These are phyloP conservation scores for Gonium pectorale DNA, from an alignment of 139 green algal genomes.

Conservation along the genomic window DNA sequence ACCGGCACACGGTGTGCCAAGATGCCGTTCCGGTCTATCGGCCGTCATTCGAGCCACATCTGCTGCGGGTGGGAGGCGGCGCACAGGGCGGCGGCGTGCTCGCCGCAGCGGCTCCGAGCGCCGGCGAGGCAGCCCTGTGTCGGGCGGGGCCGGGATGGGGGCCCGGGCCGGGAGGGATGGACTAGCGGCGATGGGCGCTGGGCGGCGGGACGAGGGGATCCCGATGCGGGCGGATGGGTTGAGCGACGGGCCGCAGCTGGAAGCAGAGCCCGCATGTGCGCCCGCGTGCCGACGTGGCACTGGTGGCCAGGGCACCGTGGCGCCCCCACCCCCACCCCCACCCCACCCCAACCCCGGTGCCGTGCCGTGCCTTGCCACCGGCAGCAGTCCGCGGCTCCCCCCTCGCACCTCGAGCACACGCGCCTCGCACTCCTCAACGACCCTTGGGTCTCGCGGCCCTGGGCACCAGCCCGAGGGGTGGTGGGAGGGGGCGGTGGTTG, in stretches of 20 bases:
- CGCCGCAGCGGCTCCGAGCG: not conserved
- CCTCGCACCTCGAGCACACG: not conserved
- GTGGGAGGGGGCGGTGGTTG: not conserved
- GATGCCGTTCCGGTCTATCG: no score
- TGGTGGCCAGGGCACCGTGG: no score
- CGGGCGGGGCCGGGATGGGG: not conserved
- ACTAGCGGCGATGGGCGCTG: not conserved
- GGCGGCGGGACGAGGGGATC: no score
- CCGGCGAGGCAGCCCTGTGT: not conserved
- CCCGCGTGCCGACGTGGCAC: no score
- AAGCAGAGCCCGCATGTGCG: no score
- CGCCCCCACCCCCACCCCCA: no score
- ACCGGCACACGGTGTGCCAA: no score
- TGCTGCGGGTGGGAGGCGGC: not conserved
- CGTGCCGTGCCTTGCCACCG: no score
- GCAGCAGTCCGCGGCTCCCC: no score
- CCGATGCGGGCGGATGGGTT: no score
- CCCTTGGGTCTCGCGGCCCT: not conserved
- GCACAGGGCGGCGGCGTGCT: not conserved
- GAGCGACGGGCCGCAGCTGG: no score
- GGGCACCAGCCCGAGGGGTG: not conserved
- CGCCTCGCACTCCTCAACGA: conserved; percentile 25
- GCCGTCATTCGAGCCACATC: conserved; percentile 35
- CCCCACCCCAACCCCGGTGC: no score
- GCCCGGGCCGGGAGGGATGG: not conserved